Conservation (phyloP, 805 yeast species). For the Priceomyces melissophilus region DNA sequence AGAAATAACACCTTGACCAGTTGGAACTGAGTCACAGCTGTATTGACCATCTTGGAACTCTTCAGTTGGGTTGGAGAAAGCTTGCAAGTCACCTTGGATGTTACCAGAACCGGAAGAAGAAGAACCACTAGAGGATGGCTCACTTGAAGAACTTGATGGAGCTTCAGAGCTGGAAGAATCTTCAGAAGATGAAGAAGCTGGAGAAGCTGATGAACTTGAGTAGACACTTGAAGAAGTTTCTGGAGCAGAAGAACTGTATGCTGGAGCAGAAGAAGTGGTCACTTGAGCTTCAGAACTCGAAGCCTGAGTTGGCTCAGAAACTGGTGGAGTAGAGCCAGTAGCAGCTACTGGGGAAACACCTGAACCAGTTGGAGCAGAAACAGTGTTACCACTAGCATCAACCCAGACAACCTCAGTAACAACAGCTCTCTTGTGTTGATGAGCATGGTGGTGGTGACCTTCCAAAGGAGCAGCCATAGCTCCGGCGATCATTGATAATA, state of each 20-base stretch:
- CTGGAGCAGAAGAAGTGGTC: background rate
- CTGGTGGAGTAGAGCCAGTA: constrained; percentile 5
- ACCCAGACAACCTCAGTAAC: constrained; percentile 36
- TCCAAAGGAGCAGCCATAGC: constrained; percentile 33
- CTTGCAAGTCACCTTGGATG: constrained; percentile 54
- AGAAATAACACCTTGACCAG: constrained; percentile 69
- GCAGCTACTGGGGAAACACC: constrained; percentile 10
- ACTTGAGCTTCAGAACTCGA: constrained; percentile 8
- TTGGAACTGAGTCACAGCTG: constrained; percentile 66
- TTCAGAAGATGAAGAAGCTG: constrained; percentile 4
- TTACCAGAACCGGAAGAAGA: constrained; percentile 34
- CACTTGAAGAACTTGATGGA: constrained; percentile 8
- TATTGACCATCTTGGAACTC: constrained; percentile 68
- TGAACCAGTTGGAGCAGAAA: constrained; percentile 21
- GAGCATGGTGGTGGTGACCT: constrained; percentile 33
- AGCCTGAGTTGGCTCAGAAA: constrained; percentile 8
- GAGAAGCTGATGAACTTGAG: constrained; percentile 7
- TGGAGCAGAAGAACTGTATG: constrained; percentile 9
- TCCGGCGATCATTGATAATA: constrained; percentile 24
- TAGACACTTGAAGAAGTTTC: constrained; percentile 9
- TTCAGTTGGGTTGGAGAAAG: constrained; percentile 47
- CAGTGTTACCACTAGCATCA: constrained; percentile 33
- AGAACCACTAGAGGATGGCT: constrained; percentile 12
- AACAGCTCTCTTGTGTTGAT: constrained; percentile 39
- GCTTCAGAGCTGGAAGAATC: constrained; percentile 11